Percentiles rank a stretch among this genome's conserved stretches.
Conservation (phyloP, 371 early-diverging fungal species). For the Lichtheimia hyalospora region DNA sequence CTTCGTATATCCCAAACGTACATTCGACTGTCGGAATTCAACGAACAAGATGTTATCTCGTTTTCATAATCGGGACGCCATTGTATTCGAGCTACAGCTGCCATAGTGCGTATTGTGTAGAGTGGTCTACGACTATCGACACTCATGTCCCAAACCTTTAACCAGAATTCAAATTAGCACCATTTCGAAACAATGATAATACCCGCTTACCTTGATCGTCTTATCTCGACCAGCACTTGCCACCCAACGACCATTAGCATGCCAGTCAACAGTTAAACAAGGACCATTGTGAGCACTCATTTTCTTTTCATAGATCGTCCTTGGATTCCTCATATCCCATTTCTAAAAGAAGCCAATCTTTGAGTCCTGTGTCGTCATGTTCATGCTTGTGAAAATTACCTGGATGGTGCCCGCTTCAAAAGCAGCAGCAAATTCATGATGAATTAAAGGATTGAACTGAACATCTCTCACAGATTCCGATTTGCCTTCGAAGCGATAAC, state of each 20-base stretch:
- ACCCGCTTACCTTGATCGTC: conserved; percentile 66
- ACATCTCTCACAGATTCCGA: conserved; percentile 86
- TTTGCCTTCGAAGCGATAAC: conserved; percentile 71
- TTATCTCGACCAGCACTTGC: conserved; percentile 87
- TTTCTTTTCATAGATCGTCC: conserved; percentile 61
- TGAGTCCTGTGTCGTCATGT: neutral
- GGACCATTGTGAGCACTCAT: conserved; percentile 80
- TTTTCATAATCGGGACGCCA: conserved; percentile 78
- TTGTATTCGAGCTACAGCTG: conserved; percentile 69
- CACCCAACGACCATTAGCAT: conserved; percentile 69
- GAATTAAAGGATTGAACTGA: conserved; percentile 70
- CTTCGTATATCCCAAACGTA: conserved; percentile 78
- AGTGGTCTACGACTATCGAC: conserved; percentile 64
- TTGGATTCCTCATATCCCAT: conserved; percentile 80
- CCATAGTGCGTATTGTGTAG: conserved; percentile 71
- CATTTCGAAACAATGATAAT: too few relatives aligned
- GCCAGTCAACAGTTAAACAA: conserved; percentile 82
- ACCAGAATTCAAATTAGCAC: too few relatives aligned
- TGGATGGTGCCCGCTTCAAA: conserved; percentile 89
- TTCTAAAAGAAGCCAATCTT: conserved; percentile 50
- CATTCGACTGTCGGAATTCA: conserved; percentile 67
- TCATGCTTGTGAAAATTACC: conserved; percentile 26
- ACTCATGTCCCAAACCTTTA: conserved; percentile 81
- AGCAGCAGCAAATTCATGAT: conserved; percentile 77
- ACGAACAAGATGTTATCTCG: conserved; percentile 76